phyloP scores from a whole-genome alignment of 2,329 filamentous ascomycete species.

The Pestalotiopsis sp. region DNA sequence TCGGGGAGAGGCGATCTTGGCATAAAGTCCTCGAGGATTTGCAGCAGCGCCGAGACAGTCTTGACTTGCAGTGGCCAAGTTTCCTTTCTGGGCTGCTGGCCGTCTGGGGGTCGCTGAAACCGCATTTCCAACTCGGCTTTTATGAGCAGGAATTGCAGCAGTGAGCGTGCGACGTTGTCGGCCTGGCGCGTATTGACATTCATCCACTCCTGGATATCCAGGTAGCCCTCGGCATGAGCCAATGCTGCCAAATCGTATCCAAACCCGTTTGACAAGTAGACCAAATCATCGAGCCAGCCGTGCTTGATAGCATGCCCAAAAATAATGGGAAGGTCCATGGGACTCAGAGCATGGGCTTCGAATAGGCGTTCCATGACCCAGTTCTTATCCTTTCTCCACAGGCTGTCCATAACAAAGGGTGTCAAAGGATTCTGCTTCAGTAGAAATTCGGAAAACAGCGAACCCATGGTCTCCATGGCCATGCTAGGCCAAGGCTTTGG shows the following conservation, averaged over 20 bases:
- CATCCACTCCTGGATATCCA: slow-evolving; percentile 82
- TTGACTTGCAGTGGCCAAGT: slow-evolving; percentile 81
- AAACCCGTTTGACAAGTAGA: slow-evolving; percentile 79
- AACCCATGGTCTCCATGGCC: slow-evolving; percentile 74
- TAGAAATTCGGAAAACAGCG: slow-evolving; percentile 82
- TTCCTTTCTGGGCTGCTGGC: slow-evolving; percentile 54
- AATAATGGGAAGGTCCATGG: slow-evolving; percentile 67
- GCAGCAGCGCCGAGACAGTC: slow-evolving; percentile 79
- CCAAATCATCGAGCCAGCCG: slow-evolving; percentile 80
- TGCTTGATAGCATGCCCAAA: slow-evolving; percentile 81
- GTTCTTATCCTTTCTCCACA: slow-evolving; percentile 87
- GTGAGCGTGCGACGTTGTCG: slow-evolving; percentile 67
- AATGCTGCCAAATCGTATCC: slow-evolving; percentile 85
- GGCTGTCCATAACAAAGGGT: slow-evolving; percentile 85
- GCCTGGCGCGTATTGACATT: slow-evolving; percentile 68
- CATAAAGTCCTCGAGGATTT: slow-evolving; percentile 74
- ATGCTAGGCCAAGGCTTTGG: slow-evolving; percentile 76
- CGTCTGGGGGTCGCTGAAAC: slow-evolving; percentile 70
- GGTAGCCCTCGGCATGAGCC: slow-evolving; percentile 77
- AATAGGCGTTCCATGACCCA: slow-evolving; percentile 85
- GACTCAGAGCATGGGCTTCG: slow-evolving; percentile 71
- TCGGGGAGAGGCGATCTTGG: slow-evolving; percentile 63
- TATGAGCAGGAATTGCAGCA: slow-evolving; percentile 80
- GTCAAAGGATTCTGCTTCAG: slow-evolving; percentile 76
- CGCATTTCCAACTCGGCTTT: slow-evolving; percentile 82